Conservation (phyloP, 805 yeast species). For the Wickerhamiella cacticola region DNA sequence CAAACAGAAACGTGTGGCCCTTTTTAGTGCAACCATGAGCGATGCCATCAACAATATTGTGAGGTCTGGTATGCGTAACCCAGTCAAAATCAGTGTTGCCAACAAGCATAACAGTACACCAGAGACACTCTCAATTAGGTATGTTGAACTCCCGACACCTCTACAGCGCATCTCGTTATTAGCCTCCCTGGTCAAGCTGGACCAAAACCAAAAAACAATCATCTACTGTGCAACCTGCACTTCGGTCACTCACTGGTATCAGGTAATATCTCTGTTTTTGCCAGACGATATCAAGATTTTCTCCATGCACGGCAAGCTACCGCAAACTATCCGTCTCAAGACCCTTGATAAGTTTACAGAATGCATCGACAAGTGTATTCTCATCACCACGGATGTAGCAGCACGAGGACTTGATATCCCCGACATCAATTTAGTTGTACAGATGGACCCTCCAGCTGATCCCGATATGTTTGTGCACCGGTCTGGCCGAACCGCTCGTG, state of each 20-base stretch:
- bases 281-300: conserved; percentile 34
- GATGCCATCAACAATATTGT: conserved; percentile 70
- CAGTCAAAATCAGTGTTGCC: conserved; percentile 74
- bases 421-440: conserved; percentile 88
- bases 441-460: conserved; percentile 87
- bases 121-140: conserved; percentile 50
- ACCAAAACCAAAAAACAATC: conserved; percentile 59
- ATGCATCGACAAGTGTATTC: conserved; percentile 38
- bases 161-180: conserved; percentile 42
- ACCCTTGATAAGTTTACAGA: conserved; percentile 53
- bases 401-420: conserved; percentile 95
- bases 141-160: conserved; percentile 29
- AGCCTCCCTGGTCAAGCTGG: conserved; percentile 31
- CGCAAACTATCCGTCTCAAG: conserved; percentile 64
- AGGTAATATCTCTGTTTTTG: conserved; percentile 16
- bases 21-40: conserved; percentile 85
- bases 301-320: conserved; percentile 84
- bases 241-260: conserved; percentile 57
- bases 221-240: conserved; percentile 89
- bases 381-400: conserved; percentile 95
- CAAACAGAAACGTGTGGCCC: conserved; percentile 83
- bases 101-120: conserved; percentile 21
- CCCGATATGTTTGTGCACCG: conserved; percentile 86
- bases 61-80: conserved; percentile 84
- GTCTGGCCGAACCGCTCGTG: conserved; percentile 92